These are phyloP conservation scores for Rhazya stricta DNA, from an alignment of 257 asterid genomes.

Conservation along the genomic window DNA sequence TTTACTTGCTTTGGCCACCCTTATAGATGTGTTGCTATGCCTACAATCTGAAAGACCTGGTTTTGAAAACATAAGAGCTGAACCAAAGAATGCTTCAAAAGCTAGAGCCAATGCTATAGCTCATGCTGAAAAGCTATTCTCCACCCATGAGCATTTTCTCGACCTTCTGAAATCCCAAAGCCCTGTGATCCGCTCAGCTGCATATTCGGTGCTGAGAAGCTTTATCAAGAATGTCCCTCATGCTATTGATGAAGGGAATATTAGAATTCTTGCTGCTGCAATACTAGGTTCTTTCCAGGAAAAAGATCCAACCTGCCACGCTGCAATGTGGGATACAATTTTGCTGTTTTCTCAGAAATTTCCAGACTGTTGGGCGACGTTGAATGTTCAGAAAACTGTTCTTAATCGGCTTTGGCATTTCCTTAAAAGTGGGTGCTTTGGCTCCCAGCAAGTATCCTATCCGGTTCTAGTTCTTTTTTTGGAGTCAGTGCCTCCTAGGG, in stretches of 20 bases:
- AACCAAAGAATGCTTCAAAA: slow-evolving; percentile 67
- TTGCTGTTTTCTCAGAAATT: slow-evolving; percentile 53
- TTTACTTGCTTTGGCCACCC: slow-evolving; percentile 80
- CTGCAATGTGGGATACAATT: slow-evolving; percentile 88
- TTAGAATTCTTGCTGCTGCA: slow-evolving; percentile 63
- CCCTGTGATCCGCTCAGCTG: slow-evolving; percentile 74
- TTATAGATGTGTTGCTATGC: slow-evolving; percentile 65
- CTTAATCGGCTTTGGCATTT: slow-evolving; percentile 65
- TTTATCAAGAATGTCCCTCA: slow-evolving; percentile 70
- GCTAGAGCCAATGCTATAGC: slow-evolving; percentile 64
- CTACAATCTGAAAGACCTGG: slow-evolving; percentile 45
- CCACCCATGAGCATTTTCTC: slow-evolving; percentile 59
- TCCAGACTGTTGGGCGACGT: slow-evolving; percentile 71
- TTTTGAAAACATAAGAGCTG: slow-evolving; percentile 50
- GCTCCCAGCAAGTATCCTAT: slow-evolving; percentile 93
- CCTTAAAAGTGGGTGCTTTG: slow-evolving; percentile 91
- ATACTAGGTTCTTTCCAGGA: slow-evolving; percentile 92
- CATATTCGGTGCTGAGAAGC: slow-evolving; percentile 74
- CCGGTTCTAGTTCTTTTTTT: slow-evolving; percentile 74
- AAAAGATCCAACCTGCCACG: slow-evolving; percentile 74
- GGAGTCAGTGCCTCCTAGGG: slow-evolving; percentile 63
- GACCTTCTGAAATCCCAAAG: slow-evolving; percentile 77
- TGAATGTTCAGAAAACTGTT: slow-evolving; percentile 72
- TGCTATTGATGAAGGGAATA: slow-evolving; percentile 59
- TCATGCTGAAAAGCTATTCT: slow-evolving; percentile 59